A percentile compares a stretch with the other conserved stretches of the same genome.
phyloP scores from a whole-genome alignment of 148 eudicot genomes.

The Amaranthus cruentus region DNA sequence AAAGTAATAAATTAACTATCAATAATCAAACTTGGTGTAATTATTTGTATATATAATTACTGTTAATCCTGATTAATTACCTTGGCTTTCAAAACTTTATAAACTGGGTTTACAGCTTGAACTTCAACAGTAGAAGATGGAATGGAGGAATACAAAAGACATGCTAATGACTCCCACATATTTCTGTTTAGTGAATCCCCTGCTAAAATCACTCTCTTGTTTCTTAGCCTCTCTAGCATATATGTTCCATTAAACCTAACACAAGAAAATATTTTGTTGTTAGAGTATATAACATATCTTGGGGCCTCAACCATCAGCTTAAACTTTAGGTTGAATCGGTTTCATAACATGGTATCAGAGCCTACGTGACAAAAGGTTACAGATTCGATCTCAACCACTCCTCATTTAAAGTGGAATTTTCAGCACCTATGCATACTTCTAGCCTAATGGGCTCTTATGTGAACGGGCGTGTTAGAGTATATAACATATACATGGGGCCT shows the following conservation, averaged over 20 bases:
- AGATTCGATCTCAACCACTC: too few relatives aligned
- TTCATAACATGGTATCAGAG: too few relatives aligned
- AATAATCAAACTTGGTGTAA: not conserved
- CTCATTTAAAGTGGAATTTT: too few relatives aligned
- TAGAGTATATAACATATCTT: not conserved
- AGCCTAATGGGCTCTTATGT: too few relatives aligned
- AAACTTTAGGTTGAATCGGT: not conserved
- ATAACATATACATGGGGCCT: too few relatives aligned
- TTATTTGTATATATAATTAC: constrained; percentile 17
- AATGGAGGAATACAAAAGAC: constrained; percentile 42
- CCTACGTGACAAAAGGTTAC: too few relatives aligned
- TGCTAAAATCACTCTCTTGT: constrained; percentile 43
- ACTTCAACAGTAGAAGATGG: constrained; percentile 38
- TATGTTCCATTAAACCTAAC: constrained; percentile 39
- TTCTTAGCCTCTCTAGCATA: constrained; percentile 41
- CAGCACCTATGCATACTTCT: too few relatives aligned
- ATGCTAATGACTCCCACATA: constrained; percentile 54
- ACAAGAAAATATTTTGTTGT: not conserved
- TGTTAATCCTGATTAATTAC: constrained; percentile 30
- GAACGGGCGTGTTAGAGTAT: too few relatives aligned
- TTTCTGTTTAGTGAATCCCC: constrained; percentile 53
- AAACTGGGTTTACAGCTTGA: constrained; percentile 14
- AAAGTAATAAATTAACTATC: not conserved
- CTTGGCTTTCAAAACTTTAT: constrained; percentile 41
- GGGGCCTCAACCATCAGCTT: not conserved